phyloP scores from a whole-genome alignment of 306 rosid species.

The Acacia confusa region DNA sequence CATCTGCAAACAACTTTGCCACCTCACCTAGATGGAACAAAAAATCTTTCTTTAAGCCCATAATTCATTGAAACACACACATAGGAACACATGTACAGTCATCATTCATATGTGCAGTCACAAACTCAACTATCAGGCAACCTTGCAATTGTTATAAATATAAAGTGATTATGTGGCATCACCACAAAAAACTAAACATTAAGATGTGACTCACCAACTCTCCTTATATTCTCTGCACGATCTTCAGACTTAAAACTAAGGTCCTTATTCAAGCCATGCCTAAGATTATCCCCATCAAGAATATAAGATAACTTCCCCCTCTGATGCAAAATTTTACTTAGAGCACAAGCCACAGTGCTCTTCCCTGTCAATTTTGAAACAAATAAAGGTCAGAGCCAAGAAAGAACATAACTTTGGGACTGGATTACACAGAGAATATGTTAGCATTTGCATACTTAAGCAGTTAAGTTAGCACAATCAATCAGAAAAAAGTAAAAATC shows the following conservation, averaged over 20 bases:
- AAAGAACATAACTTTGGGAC: neutral
- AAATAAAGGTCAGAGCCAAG: neutral
- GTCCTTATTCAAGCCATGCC: constrained; percentile 76
- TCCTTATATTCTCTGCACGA: constrained; percentile 74
- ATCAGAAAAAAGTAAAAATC: neutral
- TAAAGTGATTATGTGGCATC: neutral
- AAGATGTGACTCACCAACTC: constrained; percentile 60
- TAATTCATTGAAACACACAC: neutral
- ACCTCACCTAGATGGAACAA: constrained; percentile 58
- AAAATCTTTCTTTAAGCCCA: neutral
- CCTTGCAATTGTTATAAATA: neutral
- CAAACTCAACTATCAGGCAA: neutral
- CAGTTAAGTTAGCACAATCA: neutral
- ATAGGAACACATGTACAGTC: neutral
- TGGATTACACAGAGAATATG: neutral
- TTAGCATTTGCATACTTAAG: neutral
- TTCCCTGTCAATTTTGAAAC: constrained; percentile 47
- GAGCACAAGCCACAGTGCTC: constrained; percentile 82
- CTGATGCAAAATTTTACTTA: constrained; percentile 55
- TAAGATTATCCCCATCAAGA: constrained; percentile 82
- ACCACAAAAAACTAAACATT: neutral
- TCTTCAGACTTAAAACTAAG: constrained; percentile 70
- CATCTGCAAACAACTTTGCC: constrained; percentile 79
- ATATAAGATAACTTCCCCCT: constrained; percentile 65
- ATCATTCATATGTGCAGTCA: neutral